Conservation (phyloP, 805 yeast species). For the Candida sphagnicola region DNA sequence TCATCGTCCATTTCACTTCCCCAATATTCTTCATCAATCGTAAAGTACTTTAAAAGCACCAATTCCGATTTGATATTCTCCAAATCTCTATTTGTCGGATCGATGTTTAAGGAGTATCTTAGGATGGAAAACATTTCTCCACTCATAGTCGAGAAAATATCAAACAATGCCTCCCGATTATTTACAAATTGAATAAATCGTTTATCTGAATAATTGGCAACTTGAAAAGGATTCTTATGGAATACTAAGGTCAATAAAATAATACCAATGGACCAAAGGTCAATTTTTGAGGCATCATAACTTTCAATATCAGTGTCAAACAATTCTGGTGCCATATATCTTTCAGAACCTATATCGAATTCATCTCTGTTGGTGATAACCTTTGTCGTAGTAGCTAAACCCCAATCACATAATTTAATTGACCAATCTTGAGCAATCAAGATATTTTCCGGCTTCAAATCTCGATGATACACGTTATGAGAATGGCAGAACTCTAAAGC, state of each 20-base stretch:
- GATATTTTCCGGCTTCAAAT: slow-evolving; percentile 56
- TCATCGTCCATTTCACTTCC: slow-evolving; percentile 51
- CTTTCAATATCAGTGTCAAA: slow-evolving; percentile 56
- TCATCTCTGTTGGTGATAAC: slow-evolving; percentile 51
- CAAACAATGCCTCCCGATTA: slow-evolving; percentile 85
- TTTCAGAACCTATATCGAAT: slow-evolving; percentile 83
- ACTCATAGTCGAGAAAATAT: slow-evolving; percentile 86
- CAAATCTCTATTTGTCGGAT: slow-evolving; percentile 80
- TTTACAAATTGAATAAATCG: slow-evolving; percentile 81
- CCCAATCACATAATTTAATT: slow-evolving; percentile 56
- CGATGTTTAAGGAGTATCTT: slow-evolving; percentile 72
- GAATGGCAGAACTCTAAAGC: slow-evolving; percentile 52
- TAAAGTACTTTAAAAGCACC: slow-evolving; percentile 57
- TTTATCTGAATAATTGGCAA: slow-evolving; percentile 77
- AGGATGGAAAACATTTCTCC: slow-evolving; percentile 82
- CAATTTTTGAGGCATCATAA: slow-evolving; percentile 79
- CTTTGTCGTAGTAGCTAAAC: slow-evolving; percentile 50
- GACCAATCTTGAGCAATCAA: slow-evolving; percentile 54
- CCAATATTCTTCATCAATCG: slow-evolving; percentile 69
- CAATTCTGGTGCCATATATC: slow-evolving; percentile 94
- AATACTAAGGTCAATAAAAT: slow-evolving; percentile 81
- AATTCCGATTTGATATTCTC: slow-evolving; percentile 58
- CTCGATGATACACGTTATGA: slow-evolving; percentile 49
- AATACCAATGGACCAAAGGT: slow-evolving; percentile 87
- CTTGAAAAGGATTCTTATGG: slow-evolving; percentile 81